Base-by-base conservation (phyloP, 106 monocot genomes). In the Dioscorea dumetorum region DNA sequence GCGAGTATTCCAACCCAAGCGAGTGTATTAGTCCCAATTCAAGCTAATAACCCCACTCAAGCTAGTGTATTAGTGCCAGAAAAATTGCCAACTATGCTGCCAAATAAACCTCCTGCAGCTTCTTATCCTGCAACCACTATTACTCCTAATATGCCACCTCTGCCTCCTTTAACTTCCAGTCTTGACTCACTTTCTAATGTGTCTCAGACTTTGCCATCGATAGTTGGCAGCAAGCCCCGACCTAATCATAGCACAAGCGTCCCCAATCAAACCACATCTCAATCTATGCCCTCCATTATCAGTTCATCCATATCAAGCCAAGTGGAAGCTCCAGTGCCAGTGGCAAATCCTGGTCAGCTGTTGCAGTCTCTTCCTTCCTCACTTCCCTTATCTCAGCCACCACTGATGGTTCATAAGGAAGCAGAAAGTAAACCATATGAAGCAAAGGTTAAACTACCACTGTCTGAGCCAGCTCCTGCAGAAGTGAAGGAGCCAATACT, bases 281-380 rank as follows among this genome's bases (percentile, higher is more conserved):
- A 75, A 22, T 49, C 76, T 67, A 24, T 70, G 31, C 11, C 77
- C 12, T 74, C 84, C 14, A 48, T 24, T 64, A 24, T 68, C 67
- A 70, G 65, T 10, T 65, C 69, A 58, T 80, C 82, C 49, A 69
- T 22, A 68, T 78, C 80, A 81, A 79, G 68, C 50, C 76, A 51
- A 69, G 72, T 68, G 62, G 85, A 81, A 68, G 20, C 71, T 31
- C 50, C 78, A 7, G 35, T 77, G 17, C 67, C 81, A 48, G 70
- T 84, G 74, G 62, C 83, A 35, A 85, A 78, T 33, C 79, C 83
- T 78, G 81, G 68, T 68, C 76, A 81, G 50, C 63, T 76, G 14
- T 23, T 75, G 50, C 81, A 81, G 31, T 28, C 67, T 63, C 67
- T 67, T 12, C 33, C 68, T 58, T 72, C 72, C n/a, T 51, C 50